These are phyloP conservation scores for Cylindrotheca fusiformis DNA, from an alignment of 108 stramenopile species.

Conservation along the genomic window DNA sequence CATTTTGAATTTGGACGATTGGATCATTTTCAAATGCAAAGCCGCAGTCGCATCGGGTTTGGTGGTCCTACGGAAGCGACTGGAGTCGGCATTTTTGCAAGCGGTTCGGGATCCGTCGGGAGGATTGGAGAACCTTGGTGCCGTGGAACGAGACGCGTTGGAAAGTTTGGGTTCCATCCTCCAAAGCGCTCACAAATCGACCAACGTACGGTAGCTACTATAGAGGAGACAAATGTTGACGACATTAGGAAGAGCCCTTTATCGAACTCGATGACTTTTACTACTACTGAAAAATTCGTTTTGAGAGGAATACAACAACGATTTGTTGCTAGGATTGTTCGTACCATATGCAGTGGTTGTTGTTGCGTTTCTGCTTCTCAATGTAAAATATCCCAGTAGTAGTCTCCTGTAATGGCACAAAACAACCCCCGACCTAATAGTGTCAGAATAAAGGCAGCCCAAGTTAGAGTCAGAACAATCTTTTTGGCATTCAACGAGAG, in stretches of 20 bases:
- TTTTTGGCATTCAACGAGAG: slow-evolving; percentile 20
- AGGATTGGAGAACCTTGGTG: slow-evolving; percentile 7
- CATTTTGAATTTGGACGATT: slow-evolving; percentile 63
- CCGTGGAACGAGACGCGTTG: slow-evolving; percentile 40
- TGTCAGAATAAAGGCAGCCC: slow-evolving; percentile 28
- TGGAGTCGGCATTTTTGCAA: slow-evolving; percentile 50
- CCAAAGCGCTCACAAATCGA: slow-evolving; percentile 34
- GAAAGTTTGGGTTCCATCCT: slow-evolving; percentile 48
- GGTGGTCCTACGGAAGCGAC: slow-evolving; percentile 54
- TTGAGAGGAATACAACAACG: no score
- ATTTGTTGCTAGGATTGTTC: no score
- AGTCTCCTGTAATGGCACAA: slow-evolving; percentile 17
- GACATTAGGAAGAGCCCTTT: neutral
- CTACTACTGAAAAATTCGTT: no score
- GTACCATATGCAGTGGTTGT: neutral
- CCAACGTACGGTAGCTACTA: slow-evolving; percentile 12
- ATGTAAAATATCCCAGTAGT: slow-evolving; percentile 24
- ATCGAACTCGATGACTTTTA: no score
- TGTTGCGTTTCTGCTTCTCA: neutral
- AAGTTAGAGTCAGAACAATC: slow-evolving; percentile 30
- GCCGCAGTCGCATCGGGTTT: slow-evolving; percentile 38
- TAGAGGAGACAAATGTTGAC: neutral
- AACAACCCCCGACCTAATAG: slow-evolving; percentile 17
- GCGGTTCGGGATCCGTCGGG: slow-evolving; percentile 50
- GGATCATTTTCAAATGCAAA: slow-evolving; percentile 58